Evolutionary conservation across 1,284 basidiomycete species (phyloP), one percentile per base, ranked within the genome.

Genomic region (Ceratobasidium sp.): DNA sequence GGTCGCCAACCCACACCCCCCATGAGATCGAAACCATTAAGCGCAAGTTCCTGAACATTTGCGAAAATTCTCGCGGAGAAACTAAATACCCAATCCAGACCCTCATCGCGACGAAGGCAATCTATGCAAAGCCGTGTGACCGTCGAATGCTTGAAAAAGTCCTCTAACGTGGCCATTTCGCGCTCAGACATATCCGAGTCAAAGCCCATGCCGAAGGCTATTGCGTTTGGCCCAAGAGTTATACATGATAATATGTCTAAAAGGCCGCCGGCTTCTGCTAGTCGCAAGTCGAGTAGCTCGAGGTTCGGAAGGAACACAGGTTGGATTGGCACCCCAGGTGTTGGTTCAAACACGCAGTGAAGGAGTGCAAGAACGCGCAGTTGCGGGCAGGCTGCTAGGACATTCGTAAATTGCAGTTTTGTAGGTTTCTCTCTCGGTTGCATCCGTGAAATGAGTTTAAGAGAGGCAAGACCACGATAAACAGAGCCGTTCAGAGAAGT

Each of bases 261-360:
- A 32, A 59, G 56, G 6, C 17, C 40, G 37, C 17, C 44, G 22
- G 19, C 25, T 19, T 32, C 32, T 32, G 22, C 29, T 44, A 34
- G 13, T 17, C 65, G 65, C 22, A 67, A 25, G 46, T 67, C 65
- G 7, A 52, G 46, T 17, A 67, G 15, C n/a, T 67, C 65, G n/a
- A 51, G 49, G 19, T 67, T 25, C 25, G 44, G 65, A 8, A 67
- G 65, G 13, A 17, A 17, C 7, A 34, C 44, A 2, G 22, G 22
- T 15, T 52, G 32, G 25, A 29, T 29, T 29, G 25, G 25, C 13
- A 2, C 15, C 11, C 9, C 4, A 19, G 40, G 6, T 43, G 37
- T 15, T 2, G 9, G 2, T 34, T 17, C 9, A 2, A 64, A 13
- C n/a, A 11, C 6, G 34, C 43, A 7, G 22, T 9, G 2, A n/a